Evolutionary conservation across 768 basidiomycete genomes (phyloP), one percentile per base, ranked within the genome.

Genomic region (Trametes maxima): DNA sequence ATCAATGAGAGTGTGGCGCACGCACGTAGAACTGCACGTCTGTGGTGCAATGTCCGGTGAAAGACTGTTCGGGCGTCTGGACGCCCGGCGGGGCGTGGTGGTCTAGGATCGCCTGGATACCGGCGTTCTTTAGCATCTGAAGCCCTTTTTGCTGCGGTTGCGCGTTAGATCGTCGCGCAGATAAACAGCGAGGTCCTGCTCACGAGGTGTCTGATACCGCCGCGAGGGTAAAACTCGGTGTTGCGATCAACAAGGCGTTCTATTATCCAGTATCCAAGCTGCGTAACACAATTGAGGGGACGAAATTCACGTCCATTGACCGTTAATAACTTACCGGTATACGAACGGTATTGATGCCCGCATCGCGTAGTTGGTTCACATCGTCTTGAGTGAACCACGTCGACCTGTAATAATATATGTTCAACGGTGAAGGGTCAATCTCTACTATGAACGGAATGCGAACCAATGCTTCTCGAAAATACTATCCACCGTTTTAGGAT

Each of bases 201-300:
- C 62, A 90, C 90, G 37, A 93, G 78, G 51, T 86, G 81, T 3
- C 67, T 56, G 36, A 93, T 78, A 28, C 91, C 91, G 19, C 91
- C 91, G 37, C 83, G 80, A 14, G 89, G 87, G 69, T 80, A 92
- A 47, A 78, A 81, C 69, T 92, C 91, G 1, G 74, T 76, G 1
- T 67, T 65, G 4, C 85, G 79, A 69, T 92, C 69, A 0, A 92
- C 90, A 8, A 93, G 75, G 3, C 77, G 79, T 69, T 93, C 91
- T 8, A 93, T 76, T 48, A 92, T 85, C 91, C 91, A 93, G 70
- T 88, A 93, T 0, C 91, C 90, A 42, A 92, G 82, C 89, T 91
- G 42, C 3, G 42, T 1, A 37, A 2, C 14, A 37, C 37, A 14
- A 57, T 57, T 5, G 16, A 49, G 25, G 3, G 2, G 8, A 19